phyloP scores from a whole-genome alignment of 176 grass and related monocot genomes.

The Phoenix roebelenii region DNA sequence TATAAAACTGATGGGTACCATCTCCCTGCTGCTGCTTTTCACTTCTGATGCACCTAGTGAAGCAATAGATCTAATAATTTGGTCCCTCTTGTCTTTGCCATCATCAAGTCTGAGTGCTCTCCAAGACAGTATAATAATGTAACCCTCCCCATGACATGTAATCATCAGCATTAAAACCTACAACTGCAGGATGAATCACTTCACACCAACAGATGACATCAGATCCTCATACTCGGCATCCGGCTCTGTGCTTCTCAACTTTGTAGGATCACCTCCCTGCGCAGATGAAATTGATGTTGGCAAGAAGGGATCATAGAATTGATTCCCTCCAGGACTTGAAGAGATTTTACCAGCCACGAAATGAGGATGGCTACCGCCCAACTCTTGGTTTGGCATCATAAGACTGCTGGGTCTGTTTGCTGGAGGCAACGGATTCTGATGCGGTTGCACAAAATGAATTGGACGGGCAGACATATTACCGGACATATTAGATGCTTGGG shows the following conservation, averaged over 20 bases:
- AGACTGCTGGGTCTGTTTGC: slow-evolving; percentile 11
- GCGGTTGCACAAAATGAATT: slow-evolving; percentile 29
- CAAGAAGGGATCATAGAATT: slow-evolving; percentile 58
- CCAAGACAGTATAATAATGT: too few species aligned
- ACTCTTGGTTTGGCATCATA: neutral
- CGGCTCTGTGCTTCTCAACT: slow-evolving; percentile 24
- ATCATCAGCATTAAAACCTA: too few species aligned
- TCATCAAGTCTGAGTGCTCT: too few species aligned
- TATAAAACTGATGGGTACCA: too few species aligned
- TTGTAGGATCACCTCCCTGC: slow-evolving; percentile 8
- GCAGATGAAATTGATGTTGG: slow-evolving; percentile 15
- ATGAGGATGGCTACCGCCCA: slow-evolving; percentile 5
- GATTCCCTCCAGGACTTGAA: slow-evolving; percentile 24
- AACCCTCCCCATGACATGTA: too few species aligned
- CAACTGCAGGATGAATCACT: slow-evolving; percentile 16
- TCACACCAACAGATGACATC: slow-evolving; percentile 64
- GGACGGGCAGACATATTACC: slow-evolving; percentile 18
- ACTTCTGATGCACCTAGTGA: too few species aligned
- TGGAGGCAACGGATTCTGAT: slow-evolving; percentile 21
- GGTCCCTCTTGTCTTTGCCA: too few species aligned
- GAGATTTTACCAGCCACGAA: slow-evolving; percentile 8
- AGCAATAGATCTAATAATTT: too few species aligned
- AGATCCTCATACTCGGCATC: slow-evolving; percentile 67
- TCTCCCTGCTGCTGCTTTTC: too few species aligned
- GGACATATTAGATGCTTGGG: slow-evolving; percentile 19